Evolutionary conservation across 805 yeast species (phyloP).

Genomic region (Nakazawaea siamensis): DNA sequence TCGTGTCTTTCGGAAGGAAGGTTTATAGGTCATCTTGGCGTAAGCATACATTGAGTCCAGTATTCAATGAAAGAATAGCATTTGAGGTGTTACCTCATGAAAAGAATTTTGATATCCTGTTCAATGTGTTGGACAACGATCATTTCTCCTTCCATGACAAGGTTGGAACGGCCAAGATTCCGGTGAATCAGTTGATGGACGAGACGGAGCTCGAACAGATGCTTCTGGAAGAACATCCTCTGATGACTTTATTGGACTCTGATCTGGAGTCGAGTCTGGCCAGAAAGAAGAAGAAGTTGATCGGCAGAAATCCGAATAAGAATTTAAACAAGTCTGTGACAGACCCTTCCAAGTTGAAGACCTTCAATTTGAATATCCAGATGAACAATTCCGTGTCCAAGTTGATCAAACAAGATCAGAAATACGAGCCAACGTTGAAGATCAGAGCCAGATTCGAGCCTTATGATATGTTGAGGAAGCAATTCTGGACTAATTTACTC

Average conservation of each 20-base stretch:
- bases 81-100: slow-evolving; percentile 72
- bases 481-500: slow-evolving; percentile 62
- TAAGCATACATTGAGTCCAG: slow-evolving; percentile 75
- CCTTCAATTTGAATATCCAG: slow-evolving; percentile 27
- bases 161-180: slow-evolving; percentile 59
- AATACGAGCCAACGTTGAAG: slow-evolving; percentile 44
- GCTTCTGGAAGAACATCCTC: slow-evolving; percentile 3
- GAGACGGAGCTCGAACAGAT: slow-evolving; percentile 8
- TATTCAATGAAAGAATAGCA: slow-evolving; percentile 71
- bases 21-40: slow-evolving; percentile 82
- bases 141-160: slow-evolving; percentile 74
- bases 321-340: slow-evolving; percentile 23
- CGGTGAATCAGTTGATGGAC: slow-evolving; percentile 30
- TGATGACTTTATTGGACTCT: slow-evolving; percentile 11
- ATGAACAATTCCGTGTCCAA: slow-evolving; percentile 21
- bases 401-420: slow-evolving; percentile 24
- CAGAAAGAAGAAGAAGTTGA: slow-evolving; percentile 12
- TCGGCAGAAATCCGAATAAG: slow-evolving; percentile 19
- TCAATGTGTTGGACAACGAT: slow-evolving; percentile 80
- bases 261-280: slow-evolving; percentile 12
- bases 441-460: slow-evolving; percentile 60
- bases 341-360: slow-evolving; percentile 33
- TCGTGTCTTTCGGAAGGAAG: slow-evolving; percentile 81
- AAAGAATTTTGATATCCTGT: slow-evolving; percentile 51
- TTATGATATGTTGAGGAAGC: slow-evolving; percentile 52